Percentiles rank a stretch among this genome's conserved stretches.
Conservation (phyloP, 163 green algal species). For the Chlamydomonas reinhardtii region DNA sequence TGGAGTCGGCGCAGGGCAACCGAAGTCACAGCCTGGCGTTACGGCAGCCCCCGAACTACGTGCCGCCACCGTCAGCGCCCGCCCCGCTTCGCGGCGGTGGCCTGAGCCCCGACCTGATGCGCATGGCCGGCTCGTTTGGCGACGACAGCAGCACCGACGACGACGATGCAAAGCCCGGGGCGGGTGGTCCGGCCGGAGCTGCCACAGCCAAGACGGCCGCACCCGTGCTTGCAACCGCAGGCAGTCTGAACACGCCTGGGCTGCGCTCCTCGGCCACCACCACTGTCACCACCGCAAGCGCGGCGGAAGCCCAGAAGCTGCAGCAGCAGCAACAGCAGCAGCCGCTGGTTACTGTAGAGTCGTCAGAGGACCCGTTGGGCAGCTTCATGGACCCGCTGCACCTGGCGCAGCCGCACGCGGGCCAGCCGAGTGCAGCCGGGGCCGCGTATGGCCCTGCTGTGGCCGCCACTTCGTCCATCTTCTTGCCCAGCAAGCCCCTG, state of each 20-base stretch:
- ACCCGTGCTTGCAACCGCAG: too few species aligned
- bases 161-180: background rate
- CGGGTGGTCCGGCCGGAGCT: background rate
- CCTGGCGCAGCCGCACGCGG: background rate
- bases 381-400: conserved; percentile 11
- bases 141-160: background rate
- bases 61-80: background rate
- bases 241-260: too few species aligned
- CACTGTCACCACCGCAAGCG: too few species aligned
- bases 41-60: background rate
- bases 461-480: too few species aligned
- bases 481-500: too few species aligned
- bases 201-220: too few species aligned
- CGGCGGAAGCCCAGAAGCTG: too few species aligned
- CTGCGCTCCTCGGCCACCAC: too few species aligned
- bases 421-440: too few species aligned
- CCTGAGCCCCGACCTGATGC: background rate
- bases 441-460: background rate
- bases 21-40: too few species aligned
- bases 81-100: background rate
- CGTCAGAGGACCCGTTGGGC: conserved; percentile 1
- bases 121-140: background rate
- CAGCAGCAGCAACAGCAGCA: background rate
- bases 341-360: too few species aligned
- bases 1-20: too few species aligned